phyloP scores from a whole-genome alignment of 352 stramenopile genomes.

The Phytophthora pseudosyringae region DNA sequence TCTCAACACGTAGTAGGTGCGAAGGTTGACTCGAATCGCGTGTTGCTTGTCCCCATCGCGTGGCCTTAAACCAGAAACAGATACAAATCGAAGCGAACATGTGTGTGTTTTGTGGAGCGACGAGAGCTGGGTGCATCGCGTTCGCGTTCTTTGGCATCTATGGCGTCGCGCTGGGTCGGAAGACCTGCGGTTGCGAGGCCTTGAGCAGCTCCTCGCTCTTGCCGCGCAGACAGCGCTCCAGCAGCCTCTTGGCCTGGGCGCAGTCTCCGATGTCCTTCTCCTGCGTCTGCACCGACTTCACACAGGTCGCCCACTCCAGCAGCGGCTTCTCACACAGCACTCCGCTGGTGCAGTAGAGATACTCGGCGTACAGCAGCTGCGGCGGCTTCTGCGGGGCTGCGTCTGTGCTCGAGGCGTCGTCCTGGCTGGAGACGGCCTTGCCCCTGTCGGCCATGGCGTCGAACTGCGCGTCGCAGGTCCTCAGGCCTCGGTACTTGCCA shows the following conservation, averaged over 20 bases:
- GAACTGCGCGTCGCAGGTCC: constrained; percentile 61
- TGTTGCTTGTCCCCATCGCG: constrained; percentile 21
- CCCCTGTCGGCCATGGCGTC: constrained; percentile 48
- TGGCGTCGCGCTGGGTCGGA: constrained; percentile 41
- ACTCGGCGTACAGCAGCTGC: constrained; percentile 66
- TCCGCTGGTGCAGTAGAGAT: constrained; percentile 62
- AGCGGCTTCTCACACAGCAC: constrained; percentile 61
- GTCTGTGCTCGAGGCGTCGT: constrained; percentile 8
- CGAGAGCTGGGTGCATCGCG: constrained; percentile 1
- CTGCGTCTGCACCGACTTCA: constrained; percentile 49
- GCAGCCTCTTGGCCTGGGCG: constrained; percentile 53
- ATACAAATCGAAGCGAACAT: constrained; percentile 42
- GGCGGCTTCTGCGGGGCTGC: constrained; percentile 33
- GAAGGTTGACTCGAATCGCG: constrained; percentile 22
- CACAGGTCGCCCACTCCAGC: constrained; percentile 57
- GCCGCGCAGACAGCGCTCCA: constrained; percentile 79
- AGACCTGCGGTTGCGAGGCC: constrained; percentile 66
- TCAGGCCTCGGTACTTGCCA: constrained; percentile 54
- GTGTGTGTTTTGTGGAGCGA: constrained; percentile 35
- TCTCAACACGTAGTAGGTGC: constrained; percentile 28
- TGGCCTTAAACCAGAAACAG: constrained; percentile 42
- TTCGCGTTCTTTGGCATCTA: constrained; percentile 32
- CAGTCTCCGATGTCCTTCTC: constrained; percentile 55
- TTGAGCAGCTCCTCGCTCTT: constrained; percentile 72
- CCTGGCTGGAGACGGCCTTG: constrained; percentile 8